Evolutionary conservation across 805 yeast genomes (phyloP).

Genomic region (Sugiyamaella floridensis): DNA sequence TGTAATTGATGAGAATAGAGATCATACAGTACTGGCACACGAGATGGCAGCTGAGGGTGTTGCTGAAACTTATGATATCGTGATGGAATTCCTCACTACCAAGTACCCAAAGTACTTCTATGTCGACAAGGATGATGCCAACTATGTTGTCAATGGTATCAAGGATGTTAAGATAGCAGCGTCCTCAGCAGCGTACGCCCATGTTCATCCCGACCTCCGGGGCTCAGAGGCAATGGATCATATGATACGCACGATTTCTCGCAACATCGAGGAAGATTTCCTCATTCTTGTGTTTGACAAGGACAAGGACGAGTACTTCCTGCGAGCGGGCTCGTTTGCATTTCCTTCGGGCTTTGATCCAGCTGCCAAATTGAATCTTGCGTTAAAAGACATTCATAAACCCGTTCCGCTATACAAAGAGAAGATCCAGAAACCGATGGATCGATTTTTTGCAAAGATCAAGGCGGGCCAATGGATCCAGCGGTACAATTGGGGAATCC

Average conservation of each 20-base stretch:
- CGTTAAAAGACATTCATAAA: conserved; percentile 54
- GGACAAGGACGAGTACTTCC: conserved; percentile 35
- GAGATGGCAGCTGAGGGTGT: conserved; percentile 33
- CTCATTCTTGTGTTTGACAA: conserved; percentile 51
- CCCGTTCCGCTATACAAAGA: conserved; percentile 66
- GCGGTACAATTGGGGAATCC: conserved; percentile 66
- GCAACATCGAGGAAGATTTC: conserved; percentile 56
- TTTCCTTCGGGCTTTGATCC: conserved; percentile 76
- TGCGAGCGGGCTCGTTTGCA: conserved; percentile 51
- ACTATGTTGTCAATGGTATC: conserved; percentile 33
- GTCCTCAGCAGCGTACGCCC: conserved; percentile 2
- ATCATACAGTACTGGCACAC: conserved; percentile 32
- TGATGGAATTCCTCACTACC: conserved; percentile 34
- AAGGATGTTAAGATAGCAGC: conserved; percentile 37
- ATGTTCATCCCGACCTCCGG: not conserved
- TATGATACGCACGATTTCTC: conserved; percentile 18
- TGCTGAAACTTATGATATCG: conserved; percentile 44
- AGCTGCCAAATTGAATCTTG: conserved; percentile 41
- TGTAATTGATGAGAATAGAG: conserved; percentile 26
- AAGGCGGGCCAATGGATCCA: conserved; percentile 49
- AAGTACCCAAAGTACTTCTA: conserved; percentile 52
- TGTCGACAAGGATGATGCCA: conserved; percentile 23
- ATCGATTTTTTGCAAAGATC: conserved; percentile 53
- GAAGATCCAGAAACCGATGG: conserved; percentile 56
- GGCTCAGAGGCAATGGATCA: conserved; percentile 9